Base-by-base conservation (phyloP, 2,329 filamentous ascomycete genomes). In the Aspergillus clavatus region DNA sequence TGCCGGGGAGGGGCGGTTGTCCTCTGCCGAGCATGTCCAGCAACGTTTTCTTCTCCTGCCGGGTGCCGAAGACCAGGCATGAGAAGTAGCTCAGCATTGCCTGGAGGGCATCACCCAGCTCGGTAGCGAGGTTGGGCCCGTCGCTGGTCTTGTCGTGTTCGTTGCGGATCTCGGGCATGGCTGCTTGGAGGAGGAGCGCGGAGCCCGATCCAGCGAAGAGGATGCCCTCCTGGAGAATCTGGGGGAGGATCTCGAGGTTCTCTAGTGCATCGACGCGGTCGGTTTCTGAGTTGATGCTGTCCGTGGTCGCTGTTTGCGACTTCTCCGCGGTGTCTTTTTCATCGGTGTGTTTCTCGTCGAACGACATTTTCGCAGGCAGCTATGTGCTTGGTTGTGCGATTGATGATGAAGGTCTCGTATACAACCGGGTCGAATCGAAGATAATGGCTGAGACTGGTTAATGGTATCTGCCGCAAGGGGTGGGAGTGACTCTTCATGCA, bases 221-320 rank as follows among this genome's bases (percentile, higher is more conserved):
- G 21, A 67, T 65, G 3, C 65, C 65, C 42, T 67, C 64, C 39
- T 58, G 57, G 2, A 67, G 58, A 24, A 67, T 66, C 21, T 65
- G 60, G 6, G 65, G 65, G 5, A 66, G 56, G 26, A 66, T 58
- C 35, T 65, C 58, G 28, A 67, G 53, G 22, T 63, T 55, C 8
- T 63, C 59, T 7, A 67, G 59, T 27, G 56, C 56, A 19, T 63
- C 55, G 2, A 64, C 53, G 18, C 55, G 55, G 27, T 55, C 52
- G 6, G 51, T 45, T 16, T 54, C 51, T 22, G 18, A 40, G 46
- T 33, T 33, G 44, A 41, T 40, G n/a, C 31, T 35, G 24, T 44
- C 45, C 12, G 19, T 39, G 14, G 12, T 29, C 8, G 48, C 38
- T 27, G 47, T 26, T 14, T 48, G 48, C 5, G 43, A 39, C 28